Evolutionary conservation across 2,329 filamentous ascomycete species (phyloP), one percentile per base, ranked within the genome.

Genomic region (Epichloe sp.): DNA sequence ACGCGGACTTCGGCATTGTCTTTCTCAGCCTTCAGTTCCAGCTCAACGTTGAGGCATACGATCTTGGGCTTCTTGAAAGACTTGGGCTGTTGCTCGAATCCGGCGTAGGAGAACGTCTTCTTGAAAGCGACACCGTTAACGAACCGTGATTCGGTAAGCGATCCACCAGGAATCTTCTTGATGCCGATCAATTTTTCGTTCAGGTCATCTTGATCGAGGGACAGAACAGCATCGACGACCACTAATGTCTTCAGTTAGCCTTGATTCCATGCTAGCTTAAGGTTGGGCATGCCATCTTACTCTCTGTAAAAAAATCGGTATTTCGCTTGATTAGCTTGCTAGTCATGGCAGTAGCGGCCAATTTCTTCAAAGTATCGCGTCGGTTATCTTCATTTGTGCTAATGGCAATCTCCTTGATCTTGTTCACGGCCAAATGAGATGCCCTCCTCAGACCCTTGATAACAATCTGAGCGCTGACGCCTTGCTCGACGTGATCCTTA

Each of bases 321-420:
- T 98, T 97, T 63, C 91, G 80, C 80, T 97, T 95, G 67, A 98
- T 97, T 61, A 98, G 77, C 77, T 98, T 98, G 79, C 90, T 96
- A 69, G 90, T 97, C 93, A 98, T 98, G 60, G 93, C 93, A 31
- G 93, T 98, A 37, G 80, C 88, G 34, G 93, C 93, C 60, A 98
- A 76, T 72, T 95, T 95, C 67, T 76, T 72, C 54, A 98, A 78
- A 42, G 90, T 97, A 61, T 96, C 90, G 60, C 87, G 82, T 71
- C 85, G 86, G 71, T 86, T 91, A 53, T 77, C 80, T 67, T 95
- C 88, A 59, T 82, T 79, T 51, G 88, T 90, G 71, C 83, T 83
- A 59, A 97, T 81, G 46, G 90, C 86, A 68, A 98, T 95, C 73
- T 98, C 93, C 79, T 94, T 95, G 68, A 98, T 85, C 78, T 96